Conservation (phyloP, 192 early-diverging fungal genomes). For the Backusella mclennaniae region DNA sequence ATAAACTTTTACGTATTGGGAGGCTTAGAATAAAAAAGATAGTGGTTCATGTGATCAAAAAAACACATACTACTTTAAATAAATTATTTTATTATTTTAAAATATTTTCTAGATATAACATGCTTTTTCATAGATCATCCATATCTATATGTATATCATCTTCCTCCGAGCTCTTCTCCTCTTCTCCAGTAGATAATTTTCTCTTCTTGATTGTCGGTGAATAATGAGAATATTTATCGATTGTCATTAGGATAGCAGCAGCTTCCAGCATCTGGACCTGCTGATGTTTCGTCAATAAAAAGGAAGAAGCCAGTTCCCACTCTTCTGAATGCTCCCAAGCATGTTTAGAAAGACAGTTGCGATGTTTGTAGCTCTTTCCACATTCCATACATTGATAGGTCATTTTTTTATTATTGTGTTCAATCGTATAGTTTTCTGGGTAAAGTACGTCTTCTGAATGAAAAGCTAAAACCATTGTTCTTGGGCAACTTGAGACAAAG, state of each 20-base stretch:
- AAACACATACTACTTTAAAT: too few relatives aligned
- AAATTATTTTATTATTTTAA: not conserved
- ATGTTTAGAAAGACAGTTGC: conserved; percentile 64
- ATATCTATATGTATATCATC: not conserved
- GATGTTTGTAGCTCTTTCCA: conserved; percentile 66
- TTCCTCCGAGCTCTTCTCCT: not conserved
- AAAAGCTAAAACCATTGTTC: not conserved
- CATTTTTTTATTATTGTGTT: conserved; percentile 12
- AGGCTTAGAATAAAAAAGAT: not conserved
- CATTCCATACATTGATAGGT: conserved; percentile 51
- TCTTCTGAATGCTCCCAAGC: conserved; percentile 67
- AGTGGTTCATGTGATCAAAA: not conserved
- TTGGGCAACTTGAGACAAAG: not conserved
- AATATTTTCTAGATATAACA: conserved; percentile 3
- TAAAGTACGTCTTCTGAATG: not conserved
- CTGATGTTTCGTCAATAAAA: conserved; percentile 64
- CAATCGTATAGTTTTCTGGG: conserved; percentile 35
- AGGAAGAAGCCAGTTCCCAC: conserved; percentile 59
- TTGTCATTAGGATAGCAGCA: conserved; percentile 57
- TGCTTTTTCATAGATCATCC: not conserved
- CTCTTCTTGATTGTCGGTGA: not conserved
- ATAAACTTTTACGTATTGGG: not conserved
- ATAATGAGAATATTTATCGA: conserved; percentile 32
- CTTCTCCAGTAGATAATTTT: not conserved
- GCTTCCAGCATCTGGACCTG: conserved; percentile 69